These are phyloP conservation scores for Penicillium sp. DNA, from an alignment of 2,329 filamentous ascomycete genomes.

Conservation along the genomic window DNA sequence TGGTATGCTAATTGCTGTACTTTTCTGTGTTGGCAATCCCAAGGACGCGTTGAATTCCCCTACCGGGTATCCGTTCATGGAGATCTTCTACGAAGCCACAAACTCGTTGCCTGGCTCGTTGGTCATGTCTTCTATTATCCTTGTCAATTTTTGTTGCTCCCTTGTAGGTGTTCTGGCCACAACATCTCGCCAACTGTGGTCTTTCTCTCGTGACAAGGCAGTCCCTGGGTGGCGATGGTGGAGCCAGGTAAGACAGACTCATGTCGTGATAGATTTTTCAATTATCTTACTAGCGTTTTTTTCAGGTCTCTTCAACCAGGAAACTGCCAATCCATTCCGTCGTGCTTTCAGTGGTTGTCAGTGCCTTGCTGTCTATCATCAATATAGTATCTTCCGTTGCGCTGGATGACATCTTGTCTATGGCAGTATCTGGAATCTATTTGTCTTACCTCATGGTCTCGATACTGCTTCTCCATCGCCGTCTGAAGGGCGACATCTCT, in stretches of 20 bases:
- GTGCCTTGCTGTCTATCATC: slow-evolving; percentile 46
- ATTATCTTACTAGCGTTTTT: neutral
- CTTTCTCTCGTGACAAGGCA: slow-evolving; percentile 39
- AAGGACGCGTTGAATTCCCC: slow-evolving; percentile 20
- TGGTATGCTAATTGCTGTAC: slow-evolving; percentile 35
- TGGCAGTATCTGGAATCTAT: slow-evolving; percentile 47
- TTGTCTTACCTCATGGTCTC: slow-evolving; percentile 51
- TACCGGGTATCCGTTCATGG: slow-evolving; percentile 34
- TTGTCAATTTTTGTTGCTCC: slow-evolving; percentile 28
- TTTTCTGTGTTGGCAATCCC: slow-evolving; percentile 37
- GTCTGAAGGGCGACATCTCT: slow-evolving; percentile 34
- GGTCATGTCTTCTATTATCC: slow-evolving; percentile 25
- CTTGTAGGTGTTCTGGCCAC: slow-evolving; percentile 35
- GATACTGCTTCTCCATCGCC: slow-evolving; percentile 43
- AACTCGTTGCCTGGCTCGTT: slow-evolving; percentile 22
- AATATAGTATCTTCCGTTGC: slow-evolving; percentile 51
- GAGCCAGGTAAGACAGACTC: slow-evolving; percentile 27
- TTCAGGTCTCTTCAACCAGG: neutral
- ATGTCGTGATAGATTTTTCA: no score
- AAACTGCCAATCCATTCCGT: slow-evolving; percentile 30
- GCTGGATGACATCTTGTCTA: slow-evolving; percentile 51
- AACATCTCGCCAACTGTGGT: slow-evolving; percentile 33
- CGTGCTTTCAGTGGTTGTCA: slow-evolving; percentile 26
- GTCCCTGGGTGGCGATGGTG: slow-evolving; percentile 31
- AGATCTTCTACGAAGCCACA: slow-evolving; percentile 32